phyloP scores from a whole-genome alignment of 2,329 filamentous ascomycete species.

The Anthostomella pinea region DNA sequence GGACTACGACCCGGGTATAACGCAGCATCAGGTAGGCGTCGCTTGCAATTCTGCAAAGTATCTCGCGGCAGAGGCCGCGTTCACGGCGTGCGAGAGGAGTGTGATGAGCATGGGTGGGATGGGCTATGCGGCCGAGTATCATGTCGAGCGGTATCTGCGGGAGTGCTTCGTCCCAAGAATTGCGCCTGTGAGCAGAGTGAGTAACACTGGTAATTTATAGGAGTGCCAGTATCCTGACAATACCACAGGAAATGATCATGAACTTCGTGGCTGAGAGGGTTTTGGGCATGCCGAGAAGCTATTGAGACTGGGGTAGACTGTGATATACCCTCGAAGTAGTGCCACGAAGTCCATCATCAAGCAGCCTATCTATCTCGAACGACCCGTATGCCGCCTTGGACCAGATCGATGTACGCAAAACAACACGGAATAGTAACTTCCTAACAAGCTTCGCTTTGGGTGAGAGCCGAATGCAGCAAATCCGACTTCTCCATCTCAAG shows the following conservation, averaged over 20 bases:
- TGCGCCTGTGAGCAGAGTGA: slow-evolving; percentile 61
- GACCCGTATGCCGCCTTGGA: too few relatives aligned
- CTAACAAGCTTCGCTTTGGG: too few relatives aligned
- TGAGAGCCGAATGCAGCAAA: too few relatives aligned
- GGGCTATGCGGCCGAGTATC: slow-evolving; percentile 63
- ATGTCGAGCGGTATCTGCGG: slow-evolving; percentile 64
- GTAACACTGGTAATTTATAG: too few relatives aligned
- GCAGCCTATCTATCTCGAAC: too few relatives aligned
- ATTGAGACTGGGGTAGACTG: too few relatives aligned
- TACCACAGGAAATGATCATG: slow-evolving; percentile 75
- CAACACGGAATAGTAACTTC: too few relatives aligned
- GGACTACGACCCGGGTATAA: slow-evolving; percentile 40
- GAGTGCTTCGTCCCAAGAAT: slow-evolving; percentile 64
- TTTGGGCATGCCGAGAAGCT: slow-evolving; percentile 64
- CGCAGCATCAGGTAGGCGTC: slow-evolving; percentile 57
- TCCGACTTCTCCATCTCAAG: too few relatives aligned
- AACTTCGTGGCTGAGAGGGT: slow-evolving; percentile 71
- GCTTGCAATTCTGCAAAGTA: slow-evolving; percentile 71
- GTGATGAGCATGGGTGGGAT: slow-evolving; percentile 61
- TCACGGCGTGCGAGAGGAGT: slow-evolving; percentile 59
- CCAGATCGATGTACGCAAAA: too few relatives aligned
- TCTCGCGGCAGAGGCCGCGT: slow-evolving; percentile 63
- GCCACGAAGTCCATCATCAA: too few relatives aligned
- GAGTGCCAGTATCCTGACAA: too few relatives aligned
- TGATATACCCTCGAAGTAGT: too few relatives aligned